Base-by-base conservation (phyloP, 2,329 filamentous ascomycete genomes). In the Aspergillus novofumigatus region DNA sequence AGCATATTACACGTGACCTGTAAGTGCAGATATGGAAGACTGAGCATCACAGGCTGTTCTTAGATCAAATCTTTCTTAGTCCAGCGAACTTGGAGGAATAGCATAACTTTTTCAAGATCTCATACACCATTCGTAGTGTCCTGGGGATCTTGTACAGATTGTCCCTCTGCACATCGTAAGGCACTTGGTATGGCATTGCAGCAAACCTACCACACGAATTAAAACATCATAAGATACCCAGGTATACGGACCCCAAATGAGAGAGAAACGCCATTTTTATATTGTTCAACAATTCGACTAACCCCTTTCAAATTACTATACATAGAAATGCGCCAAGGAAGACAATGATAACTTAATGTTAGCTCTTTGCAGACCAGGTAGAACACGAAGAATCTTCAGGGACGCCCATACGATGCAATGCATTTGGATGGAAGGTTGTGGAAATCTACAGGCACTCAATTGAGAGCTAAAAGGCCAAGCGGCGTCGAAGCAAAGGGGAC, bases 341-440 rank as follows among this genome's bases (percentile, higher is more conserved):
- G 23, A 11, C 20, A 23, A 23, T 25, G 17, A 26, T 21, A 51
- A 29, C 25, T 38, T 14, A 17, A n/a, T 17, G 32, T 38, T 38
- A 38, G 32, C 14, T 38, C 32, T 38, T 38, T 17, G 14, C 32
- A 38, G 32, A 17, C 14, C 32, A 38, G 32, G 21, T 23, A 47
- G 44, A 35, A 49, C 54, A 49, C 55, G 49, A 57, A 51, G 20
- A 58, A 49, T 42, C 54, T 61, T 59, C 63, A 61, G 60, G 58
- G 21, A 47, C 67, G 65, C 66, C 65, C 49, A 53, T 63, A 57
- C 51, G 59, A 69, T 69, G 65, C 66, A 58, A 67, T 60, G 52
- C 58, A 60, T 48, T 38, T 51, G 50, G 23, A 47, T 51, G 47
- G 48, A 48, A 48, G 50, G 52, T 38, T 23, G n/a, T 54, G 26